Evolutionary conservation across 306 rosid genomes (phyloP).

Genomic region (Vachellia collinsii): DNA sequence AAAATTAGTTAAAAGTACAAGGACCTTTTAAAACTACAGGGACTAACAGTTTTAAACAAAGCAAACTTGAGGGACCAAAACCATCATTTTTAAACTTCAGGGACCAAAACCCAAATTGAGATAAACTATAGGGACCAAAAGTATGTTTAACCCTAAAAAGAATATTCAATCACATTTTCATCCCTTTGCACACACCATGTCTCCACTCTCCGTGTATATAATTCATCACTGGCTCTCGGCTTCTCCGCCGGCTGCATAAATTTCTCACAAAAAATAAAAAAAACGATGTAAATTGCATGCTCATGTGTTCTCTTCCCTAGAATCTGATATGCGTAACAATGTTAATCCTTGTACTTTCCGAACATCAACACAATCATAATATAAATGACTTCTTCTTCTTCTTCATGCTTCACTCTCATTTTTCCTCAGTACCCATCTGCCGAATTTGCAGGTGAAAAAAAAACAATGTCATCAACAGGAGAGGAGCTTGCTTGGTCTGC

Average conservation of each 20-base stretch:
- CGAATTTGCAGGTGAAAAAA: conserved; percentile 18
- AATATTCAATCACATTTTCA: conserved; percentile 30
- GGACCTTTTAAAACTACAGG: no score
- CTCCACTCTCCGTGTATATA: conserved; percentile 12
- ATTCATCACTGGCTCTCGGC: neutral
- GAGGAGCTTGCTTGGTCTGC: conserved; percentile 45
- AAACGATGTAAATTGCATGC: neutral
- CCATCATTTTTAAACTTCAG: no score
- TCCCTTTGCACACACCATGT: neutral
- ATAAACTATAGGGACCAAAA: no score
- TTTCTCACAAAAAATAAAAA: neutral
- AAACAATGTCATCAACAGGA: conserved; percentile 48
- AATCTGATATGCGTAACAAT: conserved; percentile 43
- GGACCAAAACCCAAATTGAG: no score
- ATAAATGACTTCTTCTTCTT: conserved; percentile 26
- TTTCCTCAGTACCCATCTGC: conserved; percentile 1
- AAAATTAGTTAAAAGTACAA: no score
- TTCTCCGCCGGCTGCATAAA: conserved; percentile 46
- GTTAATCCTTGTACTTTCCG: conserved; percentile 40
- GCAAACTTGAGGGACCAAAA: no score
- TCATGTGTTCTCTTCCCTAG: neutral
- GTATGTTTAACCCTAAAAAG: no score
- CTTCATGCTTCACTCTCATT: conserved; percentile 24
- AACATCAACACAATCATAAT: conserved; percentile 6
- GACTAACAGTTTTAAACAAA: no score